Conservation (phyloP, 2,329 filamentous ascomycete species). For the Fusarium circinatum region DNA sequence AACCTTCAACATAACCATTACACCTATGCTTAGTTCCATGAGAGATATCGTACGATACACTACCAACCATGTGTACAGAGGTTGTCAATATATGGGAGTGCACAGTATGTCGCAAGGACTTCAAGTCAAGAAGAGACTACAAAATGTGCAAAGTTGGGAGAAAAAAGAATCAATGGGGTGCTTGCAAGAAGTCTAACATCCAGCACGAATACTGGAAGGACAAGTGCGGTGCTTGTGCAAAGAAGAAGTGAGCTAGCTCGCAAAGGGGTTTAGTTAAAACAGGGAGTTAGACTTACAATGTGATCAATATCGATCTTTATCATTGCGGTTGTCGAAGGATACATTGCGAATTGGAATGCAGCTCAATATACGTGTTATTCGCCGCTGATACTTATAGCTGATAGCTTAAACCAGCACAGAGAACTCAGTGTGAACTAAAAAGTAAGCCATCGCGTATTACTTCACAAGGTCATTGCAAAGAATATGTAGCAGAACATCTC, state of each 20-base stretch:
- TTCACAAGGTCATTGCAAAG: accelerated
- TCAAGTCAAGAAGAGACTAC: neutral
- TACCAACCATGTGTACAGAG: neutral
- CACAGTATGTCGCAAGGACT: neutral
- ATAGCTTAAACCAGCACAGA: accelerated
- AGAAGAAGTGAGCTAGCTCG: neutral
- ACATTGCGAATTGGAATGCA: accelerated
- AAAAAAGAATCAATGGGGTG: neutral
- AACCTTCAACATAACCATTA: too few relatives aligned
- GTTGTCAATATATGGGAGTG: neutral
- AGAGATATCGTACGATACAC: accelerated
- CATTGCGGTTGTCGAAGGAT: accelerated
- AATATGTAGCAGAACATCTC: accelerated
- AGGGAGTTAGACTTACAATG: accelerated
- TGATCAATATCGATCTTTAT: accelerated
- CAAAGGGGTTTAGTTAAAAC: accelerated
- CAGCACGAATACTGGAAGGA: neutral
- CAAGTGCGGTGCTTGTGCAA: neutral
- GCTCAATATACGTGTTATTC: too few relatives aligned
- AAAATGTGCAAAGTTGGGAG: neutral
- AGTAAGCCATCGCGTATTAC: accelerated
- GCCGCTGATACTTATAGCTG: accelerated
- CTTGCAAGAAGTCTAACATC: neutral
- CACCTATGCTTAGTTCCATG: too few relatives aligned
- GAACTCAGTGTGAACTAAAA: accelerated